Conservation (phyloP, 192 early-diverging fungal genomes). For the Entomortierella parvispora region DNA sequence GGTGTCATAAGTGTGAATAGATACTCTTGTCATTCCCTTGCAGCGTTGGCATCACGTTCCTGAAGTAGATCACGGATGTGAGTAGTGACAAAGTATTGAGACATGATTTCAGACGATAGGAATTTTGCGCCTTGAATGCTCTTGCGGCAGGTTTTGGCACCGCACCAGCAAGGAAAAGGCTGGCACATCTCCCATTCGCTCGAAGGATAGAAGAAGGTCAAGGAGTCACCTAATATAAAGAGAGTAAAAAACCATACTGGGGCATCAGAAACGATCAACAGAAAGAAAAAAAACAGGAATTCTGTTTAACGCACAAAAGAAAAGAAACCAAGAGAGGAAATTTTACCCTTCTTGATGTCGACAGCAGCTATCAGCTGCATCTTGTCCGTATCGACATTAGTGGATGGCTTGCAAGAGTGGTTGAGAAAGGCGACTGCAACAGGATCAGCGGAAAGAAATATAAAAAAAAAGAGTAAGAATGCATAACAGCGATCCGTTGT, state of each 20-base stretch:
- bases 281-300: background rate
- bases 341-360: conserved; percentile 54
- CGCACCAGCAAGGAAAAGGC: conserved; percentile 66
- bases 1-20: no score
- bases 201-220: conserved; percentile 67
- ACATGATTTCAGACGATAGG: conserved; percentile 41
- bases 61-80: conserved; percentile 54
- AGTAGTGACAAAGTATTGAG: conserved; percentile 44
- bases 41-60: conserved; percentile 11
- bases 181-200: conserved; percentile 73
- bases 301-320: no score
- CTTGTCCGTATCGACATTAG: conserved; percentile 51
- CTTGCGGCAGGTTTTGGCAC: conserved; percentile 53
- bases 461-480: no score
- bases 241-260: background rate
- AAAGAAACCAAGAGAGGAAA: no score
- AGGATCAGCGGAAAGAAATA: background rate
- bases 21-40: no score
- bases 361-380: conserved; percentile 47
- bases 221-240: conserved; percentile 34
- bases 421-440: conserved; percentile 53
- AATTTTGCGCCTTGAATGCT: conserved; percentile 59
- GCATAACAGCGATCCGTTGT: background rate
- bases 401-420: conserved; percentile 58
- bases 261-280: background rate